A percentile compares a stretch with the other conserved stretches of the same genome.
phyloP scores from a whole-genome alignment of 352 stramenopile genomes.

The Pythium dissotocum region DNA sequence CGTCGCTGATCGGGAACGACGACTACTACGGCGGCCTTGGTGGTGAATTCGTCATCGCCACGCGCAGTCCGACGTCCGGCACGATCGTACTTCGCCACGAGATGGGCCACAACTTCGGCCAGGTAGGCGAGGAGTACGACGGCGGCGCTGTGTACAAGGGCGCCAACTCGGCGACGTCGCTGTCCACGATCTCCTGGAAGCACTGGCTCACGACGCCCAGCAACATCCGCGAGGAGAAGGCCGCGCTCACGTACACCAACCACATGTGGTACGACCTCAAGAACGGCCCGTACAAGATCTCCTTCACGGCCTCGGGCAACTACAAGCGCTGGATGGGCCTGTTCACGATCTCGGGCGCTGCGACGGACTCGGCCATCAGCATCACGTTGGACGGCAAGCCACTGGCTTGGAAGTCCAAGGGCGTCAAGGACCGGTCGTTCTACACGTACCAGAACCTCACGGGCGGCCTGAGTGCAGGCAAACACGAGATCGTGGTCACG shows the following conservation, averaged over 20 bases:
- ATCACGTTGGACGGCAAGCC: constrained; percentile 32
- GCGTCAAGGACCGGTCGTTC: constrained; percentile 35
- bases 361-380: constrained; percentile 25
- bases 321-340: constrained; percentile 35
- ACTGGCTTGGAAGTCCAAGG: constrained; percentile 31
- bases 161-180: constrained; percentile 30
- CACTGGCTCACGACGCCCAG: constrained; percentile 38
- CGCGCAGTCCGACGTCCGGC: constrained; percentile 27
- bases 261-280: constrained; percentile 45
- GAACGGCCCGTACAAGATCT: constrained; percentile 33
- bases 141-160: constrained; percentile 37
- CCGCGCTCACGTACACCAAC: constrained; percentile 29
- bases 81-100: constrained; percentile 40
- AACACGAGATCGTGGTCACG: constrained; percentile 32
- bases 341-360: constrained; percentile 28
- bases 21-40: constrained; percentile 32
- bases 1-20: constrained; percentile 35
- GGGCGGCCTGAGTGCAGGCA: constrained; percentile 24
- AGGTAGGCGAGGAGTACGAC: constrained; percentile 48
- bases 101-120: constrained; percentile 44
- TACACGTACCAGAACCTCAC: constrained; percentile 30
- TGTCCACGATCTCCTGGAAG: constrained; percentile 25
- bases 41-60: constrained; percentile 45
- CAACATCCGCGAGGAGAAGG: constrained; percentile 27
- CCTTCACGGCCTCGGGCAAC: constrained; percentile 32